Percentiles rank a stretch among this genome's conserved stretches.
Conservation (phyloP, 169 alveolate genomes). For the Cystoisospora suis region DNA sequence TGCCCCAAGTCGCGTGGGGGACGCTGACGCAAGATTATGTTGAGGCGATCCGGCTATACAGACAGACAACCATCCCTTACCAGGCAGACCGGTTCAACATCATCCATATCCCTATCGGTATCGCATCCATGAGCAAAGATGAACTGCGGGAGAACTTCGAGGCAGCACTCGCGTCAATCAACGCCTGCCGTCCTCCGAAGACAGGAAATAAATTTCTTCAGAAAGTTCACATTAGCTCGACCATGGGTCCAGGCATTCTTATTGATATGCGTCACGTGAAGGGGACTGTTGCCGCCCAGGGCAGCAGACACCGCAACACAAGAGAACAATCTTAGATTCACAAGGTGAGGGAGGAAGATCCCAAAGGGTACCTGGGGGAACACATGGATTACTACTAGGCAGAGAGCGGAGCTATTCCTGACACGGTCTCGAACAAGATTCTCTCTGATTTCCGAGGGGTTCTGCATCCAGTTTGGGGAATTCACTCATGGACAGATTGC, state of each 20-base stretch:
- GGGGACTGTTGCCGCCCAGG: background rate
- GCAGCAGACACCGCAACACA: too few relatives aligned
- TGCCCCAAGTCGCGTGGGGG: constrained; percentile 55
- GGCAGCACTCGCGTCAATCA: background rate
- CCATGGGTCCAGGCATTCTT: constrained; percentile 30
- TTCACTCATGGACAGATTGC: too few relatives aligned
- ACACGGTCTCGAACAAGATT: too few relatives aligned
- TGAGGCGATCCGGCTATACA: constrained; percentile 45
- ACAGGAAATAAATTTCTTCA: background rate
- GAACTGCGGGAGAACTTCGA: constrained; percentile 23
- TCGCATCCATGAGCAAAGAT: background rate
- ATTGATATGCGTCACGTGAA: constrained; percentile 13
- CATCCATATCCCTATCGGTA: constrained; percentile 44
- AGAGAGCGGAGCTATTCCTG: too few relatives aligned
- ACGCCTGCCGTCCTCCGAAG: background rate
- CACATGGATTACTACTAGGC: too few relatives aligned
- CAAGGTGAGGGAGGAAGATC: too few relatives aligned
- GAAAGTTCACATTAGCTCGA: constrained; percentile 30
- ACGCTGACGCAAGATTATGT: constrained; percentile 23
- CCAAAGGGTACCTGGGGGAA: too few relatives aligned
- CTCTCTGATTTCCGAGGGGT: too few relatives aligned
- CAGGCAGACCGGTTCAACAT: constrained; percentile 27
- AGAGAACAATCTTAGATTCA: too few relatives aligned
- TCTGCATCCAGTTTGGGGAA: too few relatives aligned
- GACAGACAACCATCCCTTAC: constrained; percentile 49